Percentiles rank a stretch among this genome's conserved stretches.
phyloP scores from a whole-genome alignment of 768 basidiomycete genomes.

The Naganishia friedmannii region DNA sequence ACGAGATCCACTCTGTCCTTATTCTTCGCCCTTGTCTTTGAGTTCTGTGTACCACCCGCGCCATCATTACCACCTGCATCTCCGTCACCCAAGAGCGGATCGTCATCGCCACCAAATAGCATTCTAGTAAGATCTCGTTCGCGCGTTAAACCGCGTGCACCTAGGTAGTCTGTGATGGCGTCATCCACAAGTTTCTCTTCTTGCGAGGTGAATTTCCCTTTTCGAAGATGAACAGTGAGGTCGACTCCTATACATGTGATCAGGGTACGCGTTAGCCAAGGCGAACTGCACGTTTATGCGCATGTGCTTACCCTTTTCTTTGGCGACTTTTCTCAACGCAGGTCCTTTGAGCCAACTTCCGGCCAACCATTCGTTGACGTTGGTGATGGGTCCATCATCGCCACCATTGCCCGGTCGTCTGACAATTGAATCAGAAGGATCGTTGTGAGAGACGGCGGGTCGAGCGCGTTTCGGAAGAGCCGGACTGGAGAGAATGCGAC shows the following conservation, averaged over 20 bases:
- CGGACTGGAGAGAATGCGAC: background rate
- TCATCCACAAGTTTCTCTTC: conserved; percentile 21
- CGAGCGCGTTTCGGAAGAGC: background rate
- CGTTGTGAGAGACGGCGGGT: background rate
- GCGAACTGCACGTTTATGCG: background rate
- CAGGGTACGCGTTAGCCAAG: no score
- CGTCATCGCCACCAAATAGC: conserved; percentile 1
- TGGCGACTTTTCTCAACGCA: conserved; percentile 14
- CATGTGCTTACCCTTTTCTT: conserved; percentile 4
- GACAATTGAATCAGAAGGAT: conserved; percentile 8
- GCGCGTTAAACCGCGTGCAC: conserved; percentile 4
- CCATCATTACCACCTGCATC: conserved; percentile 19
- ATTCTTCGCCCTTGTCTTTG: conserved; percentile 17
- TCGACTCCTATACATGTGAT: background rate
- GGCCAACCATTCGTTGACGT: conserved; percentile 19
- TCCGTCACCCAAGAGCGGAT: background rate
- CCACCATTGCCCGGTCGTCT: conserved; percentile 7
- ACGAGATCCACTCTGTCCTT: conserved; percentile 14
- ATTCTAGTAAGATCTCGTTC: conserved; percentile 15
- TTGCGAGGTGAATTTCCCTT: conserved; percentile 20
- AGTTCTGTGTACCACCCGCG: background rate
- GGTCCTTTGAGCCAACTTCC: conserved; percentile 22
- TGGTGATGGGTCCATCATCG: conserved; percentile 15
- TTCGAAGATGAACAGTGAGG: conserved; percentile 12
- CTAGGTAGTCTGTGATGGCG: conserved; percentile 9